A percentile compares a stretch with the other conserved stretches of the same genome.
Conservation (phyloP, 2,329 filamentous ascomycete species). For the Monilinia vaccinii-corymbosi region DNA sequence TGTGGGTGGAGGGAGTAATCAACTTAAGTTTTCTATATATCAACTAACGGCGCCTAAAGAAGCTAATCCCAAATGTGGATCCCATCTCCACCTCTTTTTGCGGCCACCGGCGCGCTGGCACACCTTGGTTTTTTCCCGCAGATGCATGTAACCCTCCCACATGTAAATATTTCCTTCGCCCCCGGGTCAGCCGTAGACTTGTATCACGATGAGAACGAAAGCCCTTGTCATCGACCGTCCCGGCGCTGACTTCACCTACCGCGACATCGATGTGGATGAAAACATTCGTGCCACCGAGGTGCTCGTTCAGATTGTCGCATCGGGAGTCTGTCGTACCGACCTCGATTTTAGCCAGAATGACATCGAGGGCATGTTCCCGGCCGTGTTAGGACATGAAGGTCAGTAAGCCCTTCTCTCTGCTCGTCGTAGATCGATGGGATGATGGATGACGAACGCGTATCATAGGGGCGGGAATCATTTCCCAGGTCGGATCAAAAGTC, state of each 20-base stretch:
- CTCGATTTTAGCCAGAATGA: slow-evolving; percentile 16
- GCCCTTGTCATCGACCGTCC: slow-evolving; percentile 1
- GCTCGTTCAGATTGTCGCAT: slow-evolving; percentile 31
- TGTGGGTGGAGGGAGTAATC: too few relatives aligned
- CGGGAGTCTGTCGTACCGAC: slow-evolving; percentile 28
- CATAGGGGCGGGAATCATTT: slow-evolving; percentile 17
- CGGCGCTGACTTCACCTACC: slow-evolving; percentile 1
- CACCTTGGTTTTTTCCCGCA: background rate
- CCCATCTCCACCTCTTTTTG: background rate
- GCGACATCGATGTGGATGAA: slow-evolving; percentile 12
- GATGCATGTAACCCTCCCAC: background rate
- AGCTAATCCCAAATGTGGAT: background rate
- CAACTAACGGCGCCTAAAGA: background rate
- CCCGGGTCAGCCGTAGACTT: background rate
- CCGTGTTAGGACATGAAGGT: slow-evolving; percentile 29
- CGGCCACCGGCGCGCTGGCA: background rate
- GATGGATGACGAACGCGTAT: background rate
- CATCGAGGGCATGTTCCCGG: slow-evolving; percentile 21
- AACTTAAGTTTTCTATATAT: too few relatives aligned
- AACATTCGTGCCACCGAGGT: slow-evolving; percentile 25
- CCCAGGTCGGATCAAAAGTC: slow-evolving; percentile 15
- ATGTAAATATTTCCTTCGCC: background rate
- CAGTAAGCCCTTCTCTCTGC: background rate
- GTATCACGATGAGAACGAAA: background rate
- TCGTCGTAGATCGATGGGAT: too few relatives aligned